A percentile compares a stretch with the other conserved stretches of the same genome.
Evolutionary conservation across 2,329 filamentous ascomycete species (phyloP).

Genomic region (Alternaria burnsii): DNA sequence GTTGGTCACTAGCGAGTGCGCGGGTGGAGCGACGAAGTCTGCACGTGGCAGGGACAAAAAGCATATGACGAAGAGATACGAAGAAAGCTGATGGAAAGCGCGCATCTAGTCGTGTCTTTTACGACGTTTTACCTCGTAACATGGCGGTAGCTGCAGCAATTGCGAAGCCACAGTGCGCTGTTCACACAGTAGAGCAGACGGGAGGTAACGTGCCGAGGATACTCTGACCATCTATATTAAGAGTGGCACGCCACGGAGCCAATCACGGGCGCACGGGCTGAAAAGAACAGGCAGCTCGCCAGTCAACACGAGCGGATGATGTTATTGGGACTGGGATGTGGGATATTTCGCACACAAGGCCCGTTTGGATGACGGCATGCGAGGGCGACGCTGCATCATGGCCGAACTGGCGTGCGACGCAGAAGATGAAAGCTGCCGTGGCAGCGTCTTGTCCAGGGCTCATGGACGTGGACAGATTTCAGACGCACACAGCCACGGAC

Average conservation of each 20-base stretch:
- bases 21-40: conserved; percentile 4
- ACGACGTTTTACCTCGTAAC: conserved; percentile 1
- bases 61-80: conserved; percentile 17
- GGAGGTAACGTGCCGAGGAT: conserved; percentile 29
- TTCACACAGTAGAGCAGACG: conserved; percentile 12
- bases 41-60: conserved; percentile 5
- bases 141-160: not conserved
- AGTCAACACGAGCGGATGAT: conserved; percentile 17
- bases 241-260: conserved; percentile 29
- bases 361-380: conserved; percentile 1
- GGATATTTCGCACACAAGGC: not conserved
- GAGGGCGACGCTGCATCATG: not conserved
- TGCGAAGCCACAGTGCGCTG: conserved; percentile 12
- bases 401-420: not conserved
- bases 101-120: conserved; percentile 2
- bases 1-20: conserved; percentile 6
- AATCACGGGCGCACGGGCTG: conserved; percentile 28
- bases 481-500: conserved; percentile 22
- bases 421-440: not conserved
- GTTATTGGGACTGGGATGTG: conserved; percentile 19
- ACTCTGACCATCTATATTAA: conserved; percentile 35
- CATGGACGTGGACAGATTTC: not conserved
- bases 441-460: not conserved
- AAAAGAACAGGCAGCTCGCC: conserved; percentile 17
- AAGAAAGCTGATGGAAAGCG: conserved; percentile 13